Evolutionary conservation across 108 stramenopile genomes (phyloP), one percentile per base, ranked within the genome.

Genomic region (Skeletonema costatum): DNA sequence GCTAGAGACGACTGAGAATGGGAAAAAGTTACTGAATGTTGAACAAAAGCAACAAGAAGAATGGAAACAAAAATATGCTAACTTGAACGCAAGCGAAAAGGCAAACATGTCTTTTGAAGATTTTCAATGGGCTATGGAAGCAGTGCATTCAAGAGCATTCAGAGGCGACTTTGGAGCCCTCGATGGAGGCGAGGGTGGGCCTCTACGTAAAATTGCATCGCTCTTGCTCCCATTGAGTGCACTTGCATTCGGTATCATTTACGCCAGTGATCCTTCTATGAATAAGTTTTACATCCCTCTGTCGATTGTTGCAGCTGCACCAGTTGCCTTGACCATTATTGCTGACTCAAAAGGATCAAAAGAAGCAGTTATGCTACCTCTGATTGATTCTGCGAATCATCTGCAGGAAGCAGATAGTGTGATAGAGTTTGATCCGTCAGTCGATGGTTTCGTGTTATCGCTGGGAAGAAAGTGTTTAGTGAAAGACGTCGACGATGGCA

Each of bases 301-400:
- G 50, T 73, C 64, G 2, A 60, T 81, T 32, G 62, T 74, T 30
- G 88, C 88, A 48, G 83, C 74, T 30, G 17, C 78, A 30, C 91
- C 91, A 31, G 75, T 85, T 1, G 35, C 86, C 1, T 42, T 90
- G 41, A 89, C 82, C 58, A 67, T 75, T 42, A 41, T 83, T 51
- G 77, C 77, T 7, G 76, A 83, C 51, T 65, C 68, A 33, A 78
- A 68, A 58, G 82, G 82, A 17, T 78, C 76, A 32, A 75, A 77
- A 33, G 87, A 85, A 31, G 88, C 89, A 9, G 90, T 89, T 11
- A 62, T 93, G 67, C 63, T 93, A 29, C 92, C 92, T 1, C 67
- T 93, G 50, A 91, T 93, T 75, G 92, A 93, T 70, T 90, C 89
- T 4, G 90, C 90, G 19, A 93, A 93, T 85, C 92, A 93, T 78